Conservation (phyloP, 1,284 basidiomycete genomes). For the Caloboletus firmus region DNA sequence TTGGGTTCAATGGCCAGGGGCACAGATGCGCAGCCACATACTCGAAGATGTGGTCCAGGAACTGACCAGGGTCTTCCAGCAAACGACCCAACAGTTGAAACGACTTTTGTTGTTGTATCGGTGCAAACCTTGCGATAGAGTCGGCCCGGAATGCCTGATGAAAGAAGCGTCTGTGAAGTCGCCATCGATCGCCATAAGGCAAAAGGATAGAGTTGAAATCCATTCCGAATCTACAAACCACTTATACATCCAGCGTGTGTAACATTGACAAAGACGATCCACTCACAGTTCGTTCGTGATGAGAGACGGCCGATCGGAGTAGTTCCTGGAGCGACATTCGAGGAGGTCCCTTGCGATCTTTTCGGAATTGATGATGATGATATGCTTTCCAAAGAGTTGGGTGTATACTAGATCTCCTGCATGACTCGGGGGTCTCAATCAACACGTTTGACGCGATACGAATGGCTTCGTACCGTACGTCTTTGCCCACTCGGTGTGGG, state of each 20-base stretch:
- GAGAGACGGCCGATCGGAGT: slow-evolving; percentile 12
- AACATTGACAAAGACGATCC: too few relatives aligned
- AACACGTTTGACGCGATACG: neutral
- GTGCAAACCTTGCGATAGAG: slow-evolving; percentile 1
- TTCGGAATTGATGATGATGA: slow-evolving; percentile 23
- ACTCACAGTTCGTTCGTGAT: slow-evolving; percentile 16
- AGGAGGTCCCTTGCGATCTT: slow-evolving; percentile 22
- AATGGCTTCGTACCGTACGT: slow-evolving; percentile 14
- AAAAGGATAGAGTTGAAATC: slow-evolving; percentile 13
- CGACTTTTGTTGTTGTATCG: slow-evolving; percentile 10
- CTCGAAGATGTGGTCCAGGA: slow-evolving; percentile 16
- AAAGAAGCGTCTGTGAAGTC: slow-evolving; percentile 21
- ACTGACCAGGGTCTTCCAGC: slow-evolving; percentile 5
- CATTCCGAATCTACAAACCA: slow-evolving; percentile 9
- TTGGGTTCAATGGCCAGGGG: neutral
- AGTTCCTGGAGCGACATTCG: slow-evolving; percentile 19
- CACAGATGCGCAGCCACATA: neutral
- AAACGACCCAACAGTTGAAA: slow-evolving; percentile 9
- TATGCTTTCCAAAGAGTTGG: slow-evolving; percentile 12
- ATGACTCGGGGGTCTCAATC: neutral
- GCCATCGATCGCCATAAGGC: slow-evolving; percentile 19
- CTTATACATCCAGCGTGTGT: neutral
- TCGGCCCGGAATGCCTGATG: slow-evolving; percentile 17
- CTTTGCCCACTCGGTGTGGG: slow-evolving; percentile 17
- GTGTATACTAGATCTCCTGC: slow-evolving; percentile 22